Percentiles rank a stretch among this genome's conserved stretches.
These are phyloP conservation scores for Tolypocladium sp. DNA, from an alignment of 2,329 filamentous ascomycete genomes.

Conservation along the genomic window DNA sequence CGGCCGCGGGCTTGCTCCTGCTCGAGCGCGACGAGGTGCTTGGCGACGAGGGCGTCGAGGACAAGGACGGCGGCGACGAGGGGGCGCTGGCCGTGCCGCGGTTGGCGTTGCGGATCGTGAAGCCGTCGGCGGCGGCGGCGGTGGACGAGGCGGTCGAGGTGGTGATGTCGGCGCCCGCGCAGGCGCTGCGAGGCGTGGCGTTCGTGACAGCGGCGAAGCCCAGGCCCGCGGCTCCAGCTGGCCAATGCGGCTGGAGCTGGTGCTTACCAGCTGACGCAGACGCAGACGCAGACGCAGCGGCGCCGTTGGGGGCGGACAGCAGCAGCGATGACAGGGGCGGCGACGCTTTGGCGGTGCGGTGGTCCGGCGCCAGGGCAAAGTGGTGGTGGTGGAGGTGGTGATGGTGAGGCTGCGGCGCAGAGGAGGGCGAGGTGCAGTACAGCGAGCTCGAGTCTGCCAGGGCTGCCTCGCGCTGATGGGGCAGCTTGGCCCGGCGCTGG, in stretches of 20 bases:
- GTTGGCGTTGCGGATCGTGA: background rate
- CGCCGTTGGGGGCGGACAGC: background rate
- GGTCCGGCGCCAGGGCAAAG: background rate
- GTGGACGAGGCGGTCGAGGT: background rate
- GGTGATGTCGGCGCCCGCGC: background rate
- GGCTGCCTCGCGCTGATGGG: background rate
- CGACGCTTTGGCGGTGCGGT: background rate
- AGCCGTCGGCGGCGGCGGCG: background rate
- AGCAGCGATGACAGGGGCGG: background rate
- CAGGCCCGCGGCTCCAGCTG: background rate
- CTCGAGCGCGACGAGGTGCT: conserved; percentile 4
- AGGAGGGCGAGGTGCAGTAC: too few species aligned
- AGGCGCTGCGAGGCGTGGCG: background rate
- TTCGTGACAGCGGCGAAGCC: background rate
- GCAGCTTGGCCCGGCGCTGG: background rate
- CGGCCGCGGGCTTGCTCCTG: conserved; percentile 1
- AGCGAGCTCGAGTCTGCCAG: background rate
- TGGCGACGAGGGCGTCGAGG: conserved; percentile 2
- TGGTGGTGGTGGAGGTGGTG: background rate
- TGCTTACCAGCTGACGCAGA: background rate
- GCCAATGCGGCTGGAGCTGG: background rate
- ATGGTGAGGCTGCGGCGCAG: background rate
- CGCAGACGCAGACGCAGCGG: background rate
- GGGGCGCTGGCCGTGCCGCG: background rate
- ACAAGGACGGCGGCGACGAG: conserved; percentile 3